phyloP scores from a whole-genome alignment of 192 early-diverging fungal species.

The Mortierella hygrophila region DNA sequence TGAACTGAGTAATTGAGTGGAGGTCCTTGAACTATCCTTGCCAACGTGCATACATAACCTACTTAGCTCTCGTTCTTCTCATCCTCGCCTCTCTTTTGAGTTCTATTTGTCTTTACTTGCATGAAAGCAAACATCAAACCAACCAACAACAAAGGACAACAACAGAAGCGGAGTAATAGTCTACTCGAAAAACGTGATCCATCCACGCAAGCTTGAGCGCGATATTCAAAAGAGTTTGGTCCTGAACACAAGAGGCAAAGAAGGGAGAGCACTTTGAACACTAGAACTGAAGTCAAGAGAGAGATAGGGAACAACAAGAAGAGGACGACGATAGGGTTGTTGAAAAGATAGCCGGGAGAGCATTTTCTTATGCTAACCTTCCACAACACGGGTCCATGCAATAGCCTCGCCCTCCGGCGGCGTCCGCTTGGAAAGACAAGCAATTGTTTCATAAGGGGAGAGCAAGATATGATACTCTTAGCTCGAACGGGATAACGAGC shows the following conservation, averaged over 20 bases:
- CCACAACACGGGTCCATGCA: neutral
- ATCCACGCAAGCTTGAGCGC: neutral
- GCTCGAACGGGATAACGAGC: too few species aligned
- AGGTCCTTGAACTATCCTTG: neutral
- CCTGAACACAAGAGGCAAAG: neutral
- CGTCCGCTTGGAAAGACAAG: neutral
- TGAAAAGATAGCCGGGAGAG: conserved; percentile 1
- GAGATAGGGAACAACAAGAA: neutral
- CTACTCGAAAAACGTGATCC: conserved; percentile 5
- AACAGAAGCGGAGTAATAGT: neutral
- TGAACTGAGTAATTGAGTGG: neutral
- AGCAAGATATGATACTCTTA: neutral
- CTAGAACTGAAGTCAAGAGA: neutral
- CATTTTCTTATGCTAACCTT: neutral
- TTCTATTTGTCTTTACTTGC: neutral
- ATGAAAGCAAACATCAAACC: neutral
- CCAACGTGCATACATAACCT: conserved; percentile 2
- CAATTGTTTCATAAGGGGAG: neutral
- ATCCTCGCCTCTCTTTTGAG: neutral
- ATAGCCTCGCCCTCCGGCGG: neutral
- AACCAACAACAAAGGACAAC: neutral
- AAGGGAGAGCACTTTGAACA: neutral
- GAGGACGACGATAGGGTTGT: neutral
- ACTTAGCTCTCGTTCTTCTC: neutral
- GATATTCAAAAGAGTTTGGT: neutral